phyloP scores from a whole-genome alignment of 1,284 basidiomycete genomes.

The Cutaneotrichosporon cutaneum region DNA sequence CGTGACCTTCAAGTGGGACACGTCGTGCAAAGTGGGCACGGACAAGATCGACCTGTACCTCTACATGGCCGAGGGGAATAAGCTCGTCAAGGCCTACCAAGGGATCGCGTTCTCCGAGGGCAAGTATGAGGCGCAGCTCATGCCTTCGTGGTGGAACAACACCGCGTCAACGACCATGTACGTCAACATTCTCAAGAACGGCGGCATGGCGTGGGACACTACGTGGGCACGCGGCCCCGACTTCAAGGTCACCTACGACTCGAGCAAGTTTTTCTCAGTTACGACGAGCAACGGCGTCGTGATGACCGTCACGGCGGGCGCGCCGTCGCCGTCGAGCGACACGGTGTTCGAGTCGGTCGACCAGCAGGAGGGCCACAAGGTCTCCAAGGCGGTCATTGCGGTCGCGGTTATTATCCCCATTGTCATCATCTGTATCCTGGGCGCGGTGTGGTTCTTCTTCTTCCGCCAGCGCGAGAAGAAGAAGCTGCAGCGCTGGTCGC shows the following conservation, averaged over 20 bases:
- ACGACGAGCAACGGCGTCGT: constrained; percentile 36
- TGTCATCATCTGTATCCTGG: constrained; percentile 57
- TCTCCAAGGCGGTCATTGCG: constrained; percentile 67
- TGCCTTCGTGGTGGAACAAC: constrained; percentile 76
- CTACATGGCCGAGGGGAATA: constrained; percentile 56
- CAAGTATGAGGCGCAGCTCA: constrained; percentile 58
- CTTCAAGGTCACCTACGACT: constrained; percentile 57
- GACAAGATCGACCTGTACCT: constrained; percentile 70
- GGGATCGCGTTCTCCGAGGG: constrained; percentile 62
- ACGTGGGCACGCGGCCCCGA: constrained; percentile 65
- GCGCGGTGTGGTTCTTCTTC: constrained; percentile 57
- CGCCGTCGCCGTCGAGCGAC: constrained; percentile 53
- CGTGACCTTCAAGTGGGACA: constrained; percentile 71
- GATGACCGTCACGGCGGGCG: constrained; percentile 34
- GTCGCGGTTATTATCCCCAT: constrained; percentile 76
- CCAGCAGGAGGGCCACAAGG: constrained; percentile 51
- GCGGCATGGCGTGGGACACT: constrained; percentile 59
- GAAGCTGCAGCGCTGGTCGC: constrained; percentile 66
- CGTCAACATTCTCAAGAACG: constrained; percentile 64
- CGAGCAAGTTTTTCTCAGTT: constrained; percentile 44
- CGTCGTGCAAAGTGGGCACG: constrained; percentile 57
- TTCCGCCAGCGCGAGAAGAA: constrained; percentile 61
- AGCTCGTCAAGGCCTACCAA: constrained; percentile 65
- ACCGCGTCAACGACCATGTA: constrained; percentile 62
- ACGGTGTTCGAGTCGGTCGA: constrained; percentile 44